These are phyloP conservation scores for Adansonia madagascariensis DNA, from an alignment of 441 rosid genomes.

Conservation along the genomic window DNA sequence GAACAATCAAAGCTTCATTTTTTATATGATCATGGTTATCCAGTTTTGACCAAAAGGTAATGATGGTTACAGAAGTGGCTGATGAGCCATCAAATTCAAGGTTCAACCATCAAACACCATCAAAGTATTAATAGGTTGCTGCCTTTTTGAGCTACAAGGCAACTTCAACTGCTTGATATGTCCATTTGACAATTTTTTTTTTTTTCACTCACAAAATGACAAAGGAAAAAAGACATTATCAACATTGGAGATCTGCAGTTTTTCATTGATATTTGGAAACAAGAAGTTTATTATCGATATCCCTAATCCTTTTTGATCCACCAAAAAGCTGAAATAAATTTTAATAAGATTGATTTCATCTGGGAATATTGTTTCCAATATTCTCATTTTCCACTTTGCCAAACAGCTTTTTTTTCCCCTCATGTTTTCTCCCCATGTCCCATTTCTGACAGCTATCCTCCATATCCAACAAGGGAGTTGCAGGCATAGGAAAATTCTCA, in stretches of 20 bases:
- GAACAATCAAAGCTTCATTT: background rate
- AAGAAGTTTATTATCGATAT: background rate
- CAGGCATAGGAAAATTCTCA: background rate
- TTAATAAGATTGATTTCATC: background rate
- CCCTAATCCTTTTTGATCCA: background rate
- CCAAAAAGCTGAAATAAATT: slow-evolving; percentile 1
- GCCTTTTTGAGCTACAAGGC: slow-evolving; percentile 24
- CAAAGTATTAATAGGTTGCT: slow-evolving; percentile 21
- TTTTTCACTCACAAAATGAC: background rate
- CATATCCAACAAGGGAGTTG: background rate
- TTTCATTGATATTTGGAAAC: background rate
- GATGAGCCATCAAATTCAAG: slow-evolving; percentile 22
- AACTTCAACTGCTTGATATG: slow-evolving; percentile 26
- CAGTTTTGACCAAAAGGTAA: background rate
- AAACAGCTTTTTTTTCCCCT: background rate
- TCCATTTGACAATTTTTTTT: background rate
- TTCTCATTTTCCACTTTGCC: background rate
- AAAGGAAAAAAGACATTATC: background rate
- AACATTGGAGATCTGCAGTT: background rate
- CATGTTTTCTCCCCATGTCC: background rate
- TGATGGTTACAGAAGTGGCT: background rate
- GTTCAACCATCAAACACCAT: background rate
- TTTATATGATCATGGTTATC: background rate
- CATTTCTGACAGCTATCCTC: slow-evolving; percentile 1
- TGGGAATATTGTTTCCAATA: background rate